phyloP scores from a whole-genome alignment of 2,329 filamentous ascomycete species.

The Penicillium sclerotigenum region DNA sequence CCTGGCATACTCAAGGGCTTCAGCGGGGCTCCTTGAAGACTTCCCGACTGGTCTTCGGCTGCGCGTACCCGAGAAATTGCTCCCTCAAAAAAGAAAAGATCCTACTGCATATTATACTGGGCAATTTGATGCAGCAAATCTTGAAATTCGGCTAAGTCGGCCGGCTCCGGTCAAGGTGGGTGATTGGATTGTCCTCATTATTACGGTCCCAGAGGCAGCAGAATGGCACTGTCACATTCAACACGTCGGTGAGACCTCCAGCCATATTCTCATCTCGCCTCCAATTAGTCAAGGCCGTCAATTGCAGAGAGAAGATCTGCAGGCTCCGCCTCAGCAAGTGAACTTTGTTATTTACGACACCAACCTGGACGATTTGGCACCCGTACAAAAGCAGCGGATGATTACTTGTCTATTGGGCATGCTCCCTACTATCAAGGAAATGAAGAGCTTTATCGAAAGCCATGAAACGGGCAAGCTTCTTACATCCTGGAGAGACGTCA shows the following conservation, averaged over 20 bases:
- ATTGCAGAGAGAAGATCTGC: not conserved
- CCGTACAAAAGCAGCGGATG: slow-evolving; percentile 25
- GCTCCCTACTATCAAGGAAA: slow-evolving; percentile 39
- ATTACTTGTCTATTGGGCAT: slow-evolving; percentile 39
- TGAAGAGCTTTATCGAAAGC: slow-evolving; percentile 45
- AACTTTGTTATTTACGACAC: slow-evolving; percentile 33
- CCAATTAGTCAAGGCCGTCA: slow-evolving; percentile 19
- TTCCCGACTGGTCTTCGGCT: slow-evolving; percentile 58
- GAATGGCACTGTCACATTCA: slow-evolving; percentile 51
- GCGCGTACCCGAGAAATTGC: slow-evolving; percentile 43
- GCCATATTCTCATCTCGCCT: slow-evolving; percentile 40
- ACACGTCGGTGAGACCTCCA: slow-evolving; percentile 44
- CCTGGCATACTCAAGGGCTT: slow-evolving; percentile 68
- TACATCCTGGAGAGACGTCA: slow-evolving; percentile 54
- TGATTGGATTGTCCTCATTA: slow-evolving; percentile 52
- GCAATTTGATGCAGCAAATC: slow-evolving; percentile 18
- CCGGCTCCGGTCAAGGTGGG: slow-evolving; percentile 43
- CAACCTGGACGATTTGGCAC: slow-evolving; percentile 41
- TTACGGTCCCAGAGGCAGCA: not conserved
- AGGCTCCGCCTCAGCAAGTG: not conserved
- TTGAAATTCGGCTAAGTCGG: slow-evolving; percentile 44
- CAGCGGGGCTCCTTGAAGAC: slow-evolving; percentile 42
- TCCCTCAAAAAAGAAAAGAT: not conserved
- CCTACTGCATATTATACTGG: not conserved
- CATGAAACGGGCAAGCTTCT: slow-evolving; percentile 36